These are phyloP conservation scores for Teratosphaeria nubilosa DNA, from an alignment of 2,329 filamentous ascomycete genomes.

Conservation along the genomic window DNA sequence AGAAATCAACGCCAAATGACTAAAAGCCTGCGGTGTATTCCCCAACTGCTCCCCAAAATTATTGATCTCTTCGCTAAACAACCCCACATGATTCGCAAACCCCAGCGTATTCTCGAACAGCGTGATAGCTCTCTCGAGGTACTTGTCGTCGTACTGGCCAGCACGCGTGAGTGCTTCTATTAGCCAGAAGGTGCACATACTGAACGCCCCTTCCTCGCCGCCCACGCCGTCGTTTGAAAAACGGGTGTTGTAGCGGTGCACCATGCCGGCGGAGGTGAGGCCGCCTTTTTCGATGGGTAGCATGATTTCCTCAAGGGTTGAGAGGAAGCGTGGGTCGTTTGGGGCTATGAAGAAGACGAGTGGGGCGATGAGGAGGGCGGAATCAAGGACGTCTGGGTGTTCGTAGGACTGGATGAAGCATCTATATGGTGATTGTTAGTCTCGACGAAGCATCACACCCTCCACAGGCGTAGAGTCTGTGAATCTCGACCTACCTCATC, in stretches of 20 bases:
- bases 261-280: conserved; percentile 38
- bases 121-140: neutral
- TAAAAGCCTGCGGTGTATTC: neutral
- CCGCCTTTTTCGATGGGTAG: conserved; percentile 64
- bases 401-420: conserved; percentile 71
- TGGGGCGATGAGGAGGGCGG: conserved; percentile 64
- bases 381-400: conserved; percentile 58
- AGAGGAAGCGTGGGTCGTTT: conserved; percentile 65
- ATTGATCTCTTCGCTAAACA: neutral
- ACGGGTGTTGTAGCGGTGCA: neutral
- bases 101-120: neutral
- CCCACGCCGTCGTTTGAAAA: neutral
- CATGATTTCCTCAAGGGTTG: conserved; percentile 62
- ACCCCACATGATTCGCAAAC: neutral
- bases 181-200: neutral
- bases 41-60: neutral
- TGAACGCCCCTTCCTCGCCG: neutral
- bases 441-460: neutral
- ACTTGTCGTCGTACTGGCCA: neutral
- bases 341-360: conserved; percentile 72
- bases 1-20: neutral
- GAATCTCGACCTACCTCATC: conserved; percentile 26
- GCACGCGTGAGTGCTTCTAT: neutral
- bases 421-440: conserved; percentile 21
- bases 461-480: neutral